Evolutionary conservation across 2,329 filamentous ascomycete species (phyloP).

Genomic region (Arthrinium puccinioides): DNA sequence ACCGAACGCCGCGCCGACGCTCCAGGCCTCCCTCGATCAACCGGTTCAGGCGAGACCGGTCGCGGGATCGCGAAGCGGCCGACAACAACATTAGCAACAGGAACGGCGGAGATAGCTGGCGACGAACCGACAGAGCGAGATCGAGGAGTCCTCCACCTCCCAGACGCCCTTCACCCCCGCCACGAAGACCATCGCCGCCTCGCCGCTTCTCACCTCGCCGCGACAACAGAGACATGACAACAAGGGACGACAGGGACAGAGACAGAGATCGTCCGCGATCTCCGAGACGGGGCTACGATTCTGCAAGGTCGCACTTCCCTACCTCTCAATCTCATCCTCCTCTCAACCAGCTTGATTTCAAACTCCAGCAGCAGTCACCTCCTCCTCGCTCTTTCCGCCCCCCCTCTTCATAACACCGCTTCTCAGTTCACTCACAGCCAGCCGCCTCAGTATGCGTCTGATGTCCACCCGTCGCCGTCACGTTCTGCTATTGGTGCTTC

Average conservation of each 20-base stretch:
- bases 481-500: too few relatives aligned
- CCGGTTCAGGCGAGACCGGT: conserved; percentile 33
- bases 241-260: too few relatives aligned
- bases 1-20: conserved; percentile 33
- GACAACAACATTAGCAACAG: too few relatives aligned
- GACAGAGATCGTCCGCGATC: conserved; percentile 28
- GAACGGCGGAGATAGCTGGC: conserved; percentile 21
- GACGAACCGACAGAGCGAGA: conserved; percentile 10
- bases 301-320: conserved; percentile 20
- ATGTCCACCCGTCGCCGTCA: too few relatives aligned
- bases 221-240: conserved; percentile 35
- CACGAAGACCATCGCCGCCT: conserved; percentile 17
- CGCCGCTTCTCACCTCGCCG: conserved; percentile 28
- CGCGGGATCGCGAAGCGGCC: conserved; percentile 18
- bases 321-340: conserved; percentile 16
- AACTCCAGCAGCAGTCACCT: too few relatives aligned
- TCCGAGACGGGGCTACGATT: conserved; percentile 30
- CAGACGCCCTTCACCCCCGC: conserved; percentile 1
- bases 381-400: too few relatives aligned
- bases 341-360: too few relatives aligned
- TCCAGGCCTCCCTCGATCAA: conserved; percentile 36
- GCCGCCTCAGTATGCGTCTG: too few relatives aligned
- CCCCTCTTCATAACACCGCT: too few relatives aligned
- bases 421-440: too few relatives aligned
- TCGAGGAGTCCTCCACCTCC: conserved; percentile 24